These are phyloP conservation scores for Trichosporon sp. DNA, from an alignment of 1,284 basidiomycete genomes.

Conservation along the genomic window DNA sequence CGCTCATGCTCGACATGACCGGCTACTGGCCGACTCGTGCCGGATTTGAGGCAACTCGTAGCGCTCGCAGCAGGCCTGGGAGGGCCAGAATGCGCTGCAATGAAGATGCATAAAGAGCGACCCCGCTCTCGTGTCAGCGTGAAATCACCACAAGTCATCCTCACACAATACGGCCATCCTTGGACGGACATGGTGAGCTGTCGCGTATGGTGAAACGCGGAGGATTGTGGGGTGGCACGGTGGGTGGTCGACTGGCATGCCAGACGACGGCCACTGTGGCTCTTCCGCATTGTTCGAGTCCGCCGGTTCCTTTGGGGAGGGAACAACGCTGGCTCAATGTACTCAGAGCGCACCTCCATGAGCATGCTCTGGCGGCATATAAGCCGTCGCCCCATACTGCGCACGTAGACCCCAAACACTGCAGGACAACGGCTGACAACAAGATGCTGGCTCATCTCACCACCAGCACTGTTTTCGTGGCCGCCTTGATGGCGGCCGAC, in stretches of 20 bases:
- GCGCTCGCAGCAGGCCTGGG: too few relatives aligned
- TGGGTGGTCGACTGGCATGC: background rate
- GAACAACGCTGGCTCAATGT: background rate
- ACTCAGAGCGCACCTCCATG: background rate
- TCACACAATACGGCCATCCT: background rate
- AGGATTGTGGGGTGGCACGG: background rate
- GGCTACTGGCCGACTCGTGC: background rate
- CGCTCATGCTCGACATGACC: background rate
- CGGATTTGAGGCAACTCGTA: background rate
- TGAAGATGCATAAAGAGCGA: background rate
- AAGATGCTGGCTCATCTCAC: conserved; percentile 4
- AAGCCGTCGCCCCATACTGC: background rate
- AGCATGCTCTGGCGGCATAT: background rate
- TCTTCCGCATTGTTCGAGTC: background rate
- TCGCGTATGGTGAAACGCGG: background rate
- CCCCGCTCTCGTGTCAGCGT: background rate
- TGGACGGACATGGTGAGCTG: background rate
- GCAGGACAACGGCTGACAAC: background rate
- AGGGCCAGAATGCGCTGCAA: too few relatives aligned
- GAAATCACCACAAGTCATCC: background rate
- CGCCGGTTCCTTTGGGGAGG: background rate
- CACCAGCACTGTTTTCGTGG: background rate
- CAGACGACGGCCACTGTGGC: background rate
- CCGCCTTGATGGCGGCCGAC: background rate
- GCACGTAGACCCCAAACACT: background rate